A percentile compares a stretch with the other conserved stretches of the same genome.
Evolutionary conservation across 306 rosid species (phyloP).

Genomic region (Glycine latifolia): DNA sequence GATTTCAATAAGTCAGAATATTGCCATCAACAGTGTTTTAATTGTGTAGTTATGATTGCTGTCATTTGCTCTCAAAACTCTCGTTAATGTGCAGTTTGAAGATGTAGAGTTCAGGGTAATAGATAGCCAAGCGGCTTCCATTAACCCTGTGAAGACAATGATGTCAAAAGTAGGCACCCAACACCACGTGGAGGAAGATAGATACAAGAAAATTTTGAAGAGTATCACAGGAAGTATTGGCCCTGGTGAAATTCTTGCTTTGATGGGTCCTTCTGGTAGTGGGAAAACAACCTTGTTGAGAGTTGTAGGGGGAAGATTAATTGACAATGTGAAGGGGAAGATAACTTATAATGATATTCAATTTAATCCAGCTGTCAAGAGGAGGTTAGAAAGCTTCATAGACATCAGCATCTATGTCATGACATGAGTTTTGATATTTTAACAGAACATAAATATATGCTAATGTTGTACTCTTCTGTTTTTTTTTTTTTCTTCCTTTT

Average conservation of each 20-base stretch:
- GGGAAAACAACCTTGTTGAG: slow-evolving; percentile 95
- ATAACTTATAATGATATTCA: slow-evolving; percentile 80
- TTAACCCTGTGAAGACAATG: slow-evolving; percentile 63
- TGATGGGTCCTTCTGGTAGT: slow-evolving; percentile 99
- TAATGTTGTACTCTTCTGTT: background rate
- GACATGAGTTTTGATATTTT: background rate
- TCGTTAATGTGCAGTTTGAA: slow-evolving; percentile 73
- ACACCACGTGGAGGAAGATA: slow-evolving; percentile 56
- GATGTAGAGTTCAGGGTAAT: slow-evolving; percentile 85
- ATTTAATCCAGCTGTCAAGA: slow-evolving; percentile 74
- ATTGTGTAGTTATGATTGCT: background rate
- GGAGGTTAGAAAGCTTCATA: slow-evolving; percentile 60
- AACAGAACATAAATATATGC: slow-evolving; percentile 20
- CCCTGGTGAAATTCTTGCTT: slow-evolving; percentile 92
- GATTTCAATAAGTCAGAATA: background rate
- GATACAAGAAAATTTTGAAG: slow-evolving; percentile 73
- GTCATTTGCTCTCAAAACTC: slow-evolving; percentile 20
- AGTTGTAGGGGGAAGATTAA: slow-evolving; percentile 87
- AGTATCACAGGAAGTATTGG: slow-evolving; percentile 94
- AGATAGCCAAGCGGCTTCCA: slow-evolving; percentile 54
- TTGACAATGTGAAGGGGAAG: slow-evolving; percentile 76
- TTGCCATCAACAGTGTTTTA: background rate
- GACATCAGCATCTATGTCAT: background rate
- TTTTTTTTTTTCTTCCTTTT: too few species aligned
- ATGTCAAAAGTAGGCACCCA: slow-evolving; percentile 70